Percentiles rank a stretch among this genome's conserved stretches.
Conservation (phyloP, 305 asterid genomes). For the Rubia balearica region DNA sequence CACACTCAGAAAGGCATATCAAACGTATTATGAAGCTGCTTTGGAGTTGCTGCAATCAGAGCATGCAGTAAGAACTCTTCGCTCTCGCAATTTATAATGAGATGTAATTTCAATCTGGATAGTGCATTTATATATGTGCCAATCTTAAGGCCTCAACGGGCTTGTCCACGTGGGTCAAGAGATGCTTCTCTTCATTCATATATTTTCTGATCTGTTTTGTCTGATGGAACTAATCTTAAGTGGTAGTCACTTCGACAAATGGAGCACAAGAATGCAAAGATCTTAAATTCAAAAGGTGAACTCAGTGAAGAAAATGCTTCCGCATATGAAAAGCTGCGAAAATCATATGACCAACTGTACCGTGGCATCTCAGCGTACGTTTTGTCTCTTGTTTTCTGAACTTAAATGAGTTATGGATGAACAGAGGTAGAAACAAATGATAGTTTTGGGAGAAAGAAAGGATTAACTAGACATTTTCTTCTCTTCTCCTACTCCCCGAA, state of each 20-base stretch:
- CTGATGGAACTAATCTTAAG: slow-evolving; percentile 24
- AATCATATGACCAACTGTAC: slow-evolving; percentile 77
- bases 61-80: slow-evolving; percentile 62
- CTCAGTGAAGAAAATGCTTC: slow-evolving; percentile 84
- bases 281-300: slow-evolving; percentile 95
- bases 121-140: background rate
- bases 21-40: slow-evolving; percentile 72
- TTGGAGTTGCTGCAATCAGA: slow-evolving; percentile 89
- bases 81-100: background rate
- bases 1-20: slow-evolving; percentile 70
- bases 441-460: slow-evolving; percentile 3
- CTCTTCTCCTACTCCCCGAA: background rate
- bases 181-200: slow-evolving; percentile 5
- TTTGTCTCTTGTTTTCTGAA: slow-evolving; percentile 18
- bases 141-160: slow-evolving; percentile 6
- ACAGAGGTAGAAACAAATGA: background rate
- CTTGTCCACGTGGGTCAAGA: slow-evolving; percentile 3
- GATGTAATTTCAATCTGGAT: background rate
- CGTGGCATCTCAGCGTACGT: slow-evolving; percentile 96
- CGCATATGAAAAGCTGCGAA: slow-evolving; percentile 87
- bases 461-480: no score
- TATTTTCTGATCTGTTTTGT: slow-evolving; percentile 12
- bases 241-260: slow-evolving; percentile 88
- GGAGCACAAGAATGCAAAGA: slow-evolving; percentile 97
- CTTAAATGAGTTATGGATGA: slow-evolving; percentile 7